Base-by-base conservation (phyloP, 148 eudicot genomes). In the Gaultheria prostrata region DNA sequence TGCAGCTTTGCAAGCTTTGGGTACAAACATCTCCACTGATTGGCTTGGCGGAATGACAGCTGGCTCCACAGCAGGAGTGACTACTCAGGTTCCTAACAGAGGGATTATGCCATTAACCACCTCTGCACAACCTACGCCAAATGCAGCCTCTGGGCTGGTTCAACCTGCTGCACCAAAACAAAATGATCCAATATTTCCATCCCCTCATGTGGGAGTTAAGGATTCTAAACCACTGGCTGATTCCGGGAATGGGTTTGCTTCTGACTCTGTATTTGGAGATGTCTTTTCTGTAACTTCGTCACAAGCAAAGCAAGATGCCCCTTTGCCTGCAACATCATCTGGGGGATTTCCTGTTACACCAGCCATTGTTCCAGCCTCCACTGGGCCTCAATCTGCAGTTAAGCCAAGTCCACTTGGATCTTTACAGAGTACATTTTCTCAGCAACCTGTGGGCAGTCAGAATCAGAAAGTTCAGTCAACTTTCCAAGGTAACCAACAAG, bases 221-320 rank as follows among this genome's bases (percentile, higher is more conserved):
- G 92, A 90, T 80, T 84, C 89, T 45, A 93, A 88, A 83, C 83
- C 88, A 57, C 82, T 45, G n/a, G 71, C 89, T n/a, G 86, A 75
- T 85, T 50, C 91, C 56, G 94, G 90, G 85, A 97, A 97, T 89
- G 99, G 98, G 39, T 89, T 83, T 88, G 79, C 91, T 70, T 84
- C 97, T 13, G 90, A 90, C 87, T 88, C 94, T 18, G 84, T 84
- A 45, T 89, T 84, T 83, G 98, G 93, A 75, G 93, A 93, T 85
- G 89, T 87, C 20, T 94, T 93, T 81, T 88, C 95, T 75, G 89
- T 84, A 59, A 50, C 88, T 80, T 79, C 90, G 8, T 56, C 91
- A 49, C 94, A 86, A 77, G 84, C 88, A 54, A 91, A 80, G 71
- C 87, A 83, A 84, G 87, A 87, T 82, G 84, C 86, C 56, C 8